Conservation (phyloP, 345 rosid genomes). For the Eucalyptus erythrocorys region DNA sequence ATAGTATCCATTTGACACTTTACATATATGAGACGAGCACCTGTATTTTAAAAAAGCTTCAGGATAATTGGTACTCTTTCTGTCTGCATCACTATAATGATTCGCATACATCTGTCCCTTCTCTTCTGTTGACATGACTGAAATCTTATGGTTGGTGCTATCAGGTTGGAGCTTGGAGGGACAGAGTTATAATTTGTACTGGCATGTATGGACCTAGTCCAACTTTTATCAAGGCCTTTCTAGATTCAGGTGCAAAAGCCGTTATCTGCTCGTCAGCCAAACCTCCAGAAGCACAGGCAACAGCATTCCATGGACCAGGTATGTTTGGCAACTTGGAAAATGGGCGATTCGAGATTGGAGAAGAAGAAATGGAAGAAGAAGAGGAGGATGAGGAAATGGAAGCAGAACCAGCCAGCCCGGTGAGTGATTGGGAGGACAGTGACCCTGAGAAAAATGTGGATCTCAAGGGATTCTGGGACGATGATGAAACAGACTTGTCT, state of each 20-base stretch:
- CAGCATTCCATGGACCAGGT: constrained; percentile 33
- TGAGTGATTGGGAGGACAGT: constrained; percentile 96
- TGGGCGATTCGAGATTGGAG: constrained; percentile 90
- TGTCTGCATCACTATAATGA: background rate
- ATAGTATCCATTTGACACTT: background rate
- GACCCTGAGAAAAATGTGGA: constrained; percentile 44
- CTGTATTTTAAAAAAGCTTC: background rate
- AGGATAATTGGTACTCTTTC: background rate
- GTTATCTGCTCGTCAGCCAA: constrained; percentile 63
- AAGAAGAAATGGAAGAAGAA: constrained; percentile 79
- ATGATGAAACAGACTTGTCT: constrained; percentile 64
- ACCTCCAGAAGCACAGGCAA: constrained; percentile 46
- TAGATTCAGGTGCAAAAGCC: constrained; percentile 90
- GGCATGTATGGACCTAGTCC: constrained; percentile 73
- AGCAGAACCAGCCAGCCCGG: constrained; percentile 41
- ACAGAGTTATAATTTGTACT: constrained; percentile 77
- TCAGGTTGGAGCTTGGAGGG: constrained; percentile 98
- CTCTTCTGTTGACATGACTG: background rate
- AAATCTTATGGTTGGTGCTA: background rate
- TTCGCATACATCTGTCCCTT: background rate
- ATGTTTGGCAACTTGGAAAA: constrained; percentile 42
- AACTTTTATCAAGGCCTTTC: constrained; percentile 46
- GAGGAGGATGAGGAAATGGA: constrained; percentile 83
- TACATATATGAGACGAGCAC: background rate
- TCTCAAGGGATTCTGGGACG: constrained; percentile 49